Base-by-base conservation (phyloP, 345 rosid species). In the Rhodamnia rubescens region DNA sequence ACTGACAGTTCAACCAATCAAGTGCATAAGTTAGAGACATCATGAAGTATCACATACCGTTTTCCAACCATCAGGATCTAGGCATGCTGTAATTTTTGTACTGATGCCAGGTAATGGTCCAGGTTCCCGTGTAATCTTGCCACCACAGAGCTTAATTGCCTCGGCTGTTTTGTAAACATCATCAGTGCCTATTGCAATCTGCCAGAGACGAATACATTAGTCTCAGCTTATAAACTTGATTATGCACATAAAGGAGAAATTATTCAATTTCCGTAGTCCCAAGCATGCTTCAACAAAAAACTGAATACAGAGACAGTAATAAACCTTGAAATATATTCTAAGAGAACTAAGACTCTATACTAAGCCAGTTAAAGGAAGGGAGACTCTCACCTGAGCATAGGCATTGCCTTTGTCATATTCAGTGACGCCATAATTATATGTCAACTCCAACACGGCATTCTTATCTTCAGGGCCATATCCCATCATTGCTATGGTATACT, bases 51-150 rank as follows among this genome's bases (percentile, higher is more conserved):
- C 85, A 69, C 89, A 82, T 93, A 97, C 99, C 95, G 99, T 81
- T 88, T 97, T 97, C 99, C 99, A 97, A 85, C 99, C 99, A 82
- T 97, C 99, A 27, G 99, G 98, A 91, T 97, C 99, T 88, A 97
- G 90, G 92, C 98, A 97, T 26, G 98, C 98, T 24, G 98, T 96
- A 85, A 97, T 97, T 92, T 96, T 97, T 81, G 99, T 97, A 89
- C 87, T 95, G 88, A 96, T 95, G 82, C 99, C 99, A 87, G 98
- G 99, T 86, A 96, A 91, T 1, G 99, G 99, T 85, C 99, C 99
- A 84, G 99, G 98, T 84, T 97, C 96, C 85, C 98, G 92, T 8
- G 95, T 96, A 84, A 97, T 84, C 91, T 96, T 97, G 55, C 99
- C 99, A 18, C 99, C 98, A 88, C 85, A 91, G 56, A 93, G 88